A percentile compares a stretch with the other conserved stretches of the same genome.
Conservation (phyloP, 805 yeast genomes). For the Teunomyces cretensis region DNA sequence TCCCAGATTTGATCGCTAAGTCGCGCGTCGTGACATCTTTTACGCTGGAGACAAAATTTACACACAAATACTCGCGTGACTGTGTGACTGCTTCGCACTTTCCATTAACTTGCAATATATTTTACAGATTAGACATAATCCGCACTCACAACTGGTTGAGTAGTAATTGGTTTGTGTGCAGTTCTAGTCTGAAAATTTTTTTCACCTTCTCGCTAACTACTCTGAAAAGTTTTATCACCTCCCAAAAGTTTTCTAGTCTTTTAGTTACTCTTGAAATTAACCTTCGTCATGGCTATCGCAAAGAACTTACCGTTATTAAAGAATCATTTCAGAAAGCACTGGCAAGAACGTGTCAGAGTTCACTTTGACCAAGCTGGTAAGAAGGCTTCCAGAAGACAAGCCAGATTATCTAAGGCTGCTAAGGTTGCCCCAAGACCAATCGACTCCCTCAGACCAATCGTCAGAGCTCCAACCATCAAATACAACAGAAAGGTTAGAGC, state of each 20-base stretch:
- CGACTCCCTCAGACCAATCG: constrained; percentile 94
- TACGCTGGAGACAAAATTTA: background rate
- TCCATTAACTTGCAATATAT: background rate
- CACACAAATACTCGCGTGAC: constrained; percentile 1
- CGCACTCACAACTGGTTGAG: background rate
- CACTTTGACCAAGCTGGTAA: constrained; percentile 99
- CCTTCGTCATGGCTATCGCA: constrained; percentile 74
- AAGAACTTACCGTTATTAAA: constrained; percentile 98
- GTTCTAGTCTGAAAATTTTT: constrained; percentile 13
- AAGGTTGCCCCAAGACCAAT: constrained; percentile 96
- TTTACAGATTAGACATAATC: constrained; percentile 2
- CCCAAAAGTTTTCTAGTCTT: constrained; percentile 3
- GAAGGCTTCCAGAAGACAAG: constrained; percentile 94
- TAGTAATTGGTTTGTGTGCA: background rate
- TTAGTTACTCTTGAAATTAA: constrained; percentile 10
- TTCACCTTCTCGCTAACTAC: constrained; percentile 5
- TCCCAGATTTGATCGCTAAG: background rate
- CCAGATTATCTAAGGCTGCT: constrained; percentile 94
- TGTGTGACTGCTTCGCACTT: constrained; percentile 3
- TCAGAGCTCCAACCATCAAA: constrained; percentile 97
- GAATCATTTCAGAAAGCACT: constrained; percentile 99
- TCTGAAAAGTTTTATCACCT: constrained; percentile 4
- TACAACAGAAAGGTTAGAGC: constrained; percentile 99
- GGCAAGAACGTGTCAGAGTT: constrained; percentile 99
- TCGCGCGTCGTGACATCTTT: background rate